Percentiles rank a stretch among this genome's conserved stretches.
Conservation (phyloP, 2,329 filamentous ascomycete species). For the Talaromyces marneffei region DNA sequence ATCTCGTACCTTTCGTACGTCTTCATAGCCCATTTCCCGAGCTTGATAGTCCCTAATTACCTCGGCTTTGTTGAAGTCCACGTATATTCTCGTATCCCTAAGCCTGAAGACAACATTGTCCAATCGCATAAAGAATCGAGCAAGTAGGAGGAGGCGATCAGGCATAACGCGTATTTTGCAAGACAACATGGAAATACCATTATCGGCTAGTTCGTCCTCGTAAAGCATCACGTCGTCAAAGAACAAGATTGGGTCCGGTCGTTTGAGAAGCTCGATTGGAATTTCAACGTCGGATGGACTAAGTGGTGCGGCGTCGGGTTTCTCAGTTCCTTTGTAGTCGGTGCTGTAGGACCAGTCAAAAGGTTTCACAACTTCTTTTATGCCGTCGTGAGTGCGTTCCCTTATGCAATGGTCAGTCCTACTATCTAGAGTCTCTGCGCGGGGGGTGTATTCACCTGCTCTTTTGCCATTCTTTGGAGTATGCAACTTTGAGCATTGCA, state of each 20-base stretch:
- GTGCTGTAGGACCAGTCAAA: slow-evolving; percentile 99
- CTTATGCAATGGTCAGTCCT: slow-evolving; percentile 40
- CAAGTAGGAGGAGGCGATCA: slow-evolving; percentile 74
- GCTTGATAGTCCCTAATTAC: slow-evolving; percentile 85
- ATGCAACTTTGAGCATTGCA: slow-evolving; percentile 87
- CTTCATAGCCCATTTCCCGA: slow-evolving; percentile 75
- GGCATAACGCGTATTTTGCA: slow-evolving; percentile 94
- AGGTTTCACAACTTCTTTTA: slow-evolving; percentile 88
- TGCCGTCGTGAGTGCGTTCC: slow-evolving; percentile 72
- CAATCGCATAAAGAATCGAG: slow-evolving; percentile 83
- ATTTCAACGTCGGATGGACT: slow-evolving; percentile 53
- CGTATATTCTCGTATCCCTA: slow-evolving; percentile 82
- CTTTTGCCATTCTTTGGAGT: slow-evolving; percentile 81
- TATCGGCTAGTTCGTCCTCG: slow-evolving; percentile 96
- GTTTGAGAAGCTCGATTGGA: slow-evolving; percentile 77
- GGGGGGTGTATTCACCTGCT: slow-evolving; percentile 46
- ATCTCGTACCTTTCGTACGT: slow-evolving; percentile 62
- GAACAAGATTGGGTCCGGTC: slow-evolving; percentile 90
- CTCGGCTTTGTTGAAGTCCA: slow-evolving; percentile 74
- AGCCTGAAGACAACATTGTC: slow-evolving; percentile 85
- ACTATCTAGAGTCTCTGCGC: neutral
- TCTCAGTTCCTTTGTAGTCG: slow-evolving; percentile 69
- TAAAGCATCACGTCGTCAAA: slow-evolving; percentile 95
- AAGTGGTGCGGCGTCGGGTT: slow-evolving; percentile 35
- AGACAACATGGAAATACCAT: slow-evolving; percentile 84